Conservation (phyloP, 2,329 filamentous ascomycete species). For the Fusarium sororula region DNA sequence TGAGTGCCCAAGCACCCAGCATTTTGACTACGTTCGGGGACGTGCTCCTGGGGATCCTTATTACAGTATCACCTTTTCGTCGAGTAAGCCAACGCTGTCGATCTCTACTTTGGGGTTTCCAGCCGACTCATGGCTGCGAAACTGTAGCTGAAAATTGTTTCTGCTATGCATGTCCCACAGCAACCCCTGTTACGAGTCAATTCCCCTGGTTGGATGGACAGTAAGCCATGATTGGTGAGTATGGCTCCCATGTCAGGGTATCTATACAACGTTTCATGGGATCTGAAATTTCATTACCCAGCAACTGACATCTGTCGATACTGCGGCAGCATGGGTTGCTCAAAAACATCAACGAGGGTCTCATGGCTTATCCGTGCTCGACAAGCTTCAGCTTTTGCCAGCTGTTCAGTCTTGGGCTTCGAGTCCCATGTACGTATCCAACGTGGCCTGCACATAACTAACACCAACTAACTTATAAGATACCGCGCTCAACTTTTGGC, state of each 20-base stretch:
- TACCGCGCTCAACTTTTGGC: background rate
- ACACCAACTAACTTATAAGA: background rate
- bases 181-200: background rate
- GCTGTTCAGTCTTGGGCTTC: background rate
- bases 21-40: slow-evolving; percentile 8
- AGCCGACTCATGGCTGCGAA: slow-evolving; percentile 5
- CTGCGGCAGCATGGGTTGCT: background rate
- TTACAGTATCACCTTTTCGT: background rate
- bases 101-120: slow-evolving; percentile 11
- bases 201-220: background rate
- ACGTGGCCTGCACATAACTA: background rate
- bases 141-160: slow-evolving; percentile 1
- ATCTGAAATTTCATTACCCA: background rate
- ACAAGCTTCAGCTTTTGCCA: background rate
- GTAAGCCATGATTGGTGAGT: background rate
- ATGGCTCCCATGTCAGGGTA: background rate
- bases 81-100: slow-evolving; percentile 7
- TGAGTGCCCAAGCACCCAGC: slow-evolving; percentile 1
- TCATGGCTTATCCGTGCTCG: background rate
- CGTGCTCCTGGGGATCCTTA: slow-evolving; percentile 19
- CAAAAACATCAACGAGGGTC: background rate
- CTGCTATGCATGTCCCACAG: background rate
- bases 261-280: background rate
- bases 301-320: background rate
- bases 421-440: background rate